Evolutionary conservation across 345 rosid genomes (phyloP).

Genomic region (Balakata baccata): DNA sequence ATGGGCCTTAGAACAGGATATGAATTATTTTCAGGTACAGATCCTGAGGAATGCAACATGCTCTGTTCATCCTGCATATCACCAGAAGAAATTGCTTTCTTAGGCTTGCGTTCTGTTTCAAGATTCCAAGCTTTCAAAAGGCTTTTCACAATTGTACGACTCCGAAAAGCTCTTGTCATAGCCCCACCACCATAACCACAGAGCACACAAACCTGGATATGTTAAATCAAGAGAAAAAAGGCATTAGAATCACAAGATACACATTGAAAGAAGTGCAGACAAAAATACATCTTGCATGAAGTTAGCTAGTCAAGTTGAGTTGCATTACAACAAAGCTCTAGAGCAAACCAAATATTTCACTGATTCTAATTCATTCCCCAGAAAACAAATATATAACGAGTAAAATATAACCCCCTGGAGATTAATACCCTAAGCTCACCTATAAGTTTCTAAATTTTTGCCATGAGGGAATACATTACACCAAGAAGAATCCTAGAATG

Average conservation of each 20-base stretch:
- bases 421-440: too few species aligned
- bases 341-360: neutral
- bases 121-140: conserved; percentile 42
- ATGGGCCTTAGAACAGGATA: conserved; percentile 23
- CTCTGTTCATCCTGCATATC: conserved; percentile 19
- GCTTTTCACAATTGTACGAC: conserved; percentile 38
- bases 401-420: too few species aligned
- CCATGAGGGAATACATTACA: too few species aligned
- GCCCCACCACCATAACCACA: conserved; percentile 59
- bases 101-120: conserved; percentile 28
- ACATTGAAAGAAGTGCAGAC: neutral
- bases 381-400: too few species aligned
- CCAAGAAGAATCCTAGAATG: too few species aligned
- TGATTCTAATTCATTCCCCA: too few species aligned
- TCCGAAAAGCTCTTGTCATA: conserved; percentile 41
- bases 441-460: too few species aligned
- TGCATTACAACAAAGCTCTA: neutral
- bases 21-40: conserved; percentile 15
- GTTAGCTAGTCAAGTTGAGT: neutral
- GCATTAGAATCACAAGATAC: conserved; percentile 6
- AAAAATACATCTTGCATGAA: neutral
- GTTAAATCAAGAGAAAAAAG: neutral
- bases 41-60: conserved; percentile 17
- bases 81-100: conserved; percentile 17
- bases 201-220: conserved; percentile 47